Base-by-base conservation (phyloP, 495 filamentous ascomycete genomes). In the Daldinia childiae region DNA sequence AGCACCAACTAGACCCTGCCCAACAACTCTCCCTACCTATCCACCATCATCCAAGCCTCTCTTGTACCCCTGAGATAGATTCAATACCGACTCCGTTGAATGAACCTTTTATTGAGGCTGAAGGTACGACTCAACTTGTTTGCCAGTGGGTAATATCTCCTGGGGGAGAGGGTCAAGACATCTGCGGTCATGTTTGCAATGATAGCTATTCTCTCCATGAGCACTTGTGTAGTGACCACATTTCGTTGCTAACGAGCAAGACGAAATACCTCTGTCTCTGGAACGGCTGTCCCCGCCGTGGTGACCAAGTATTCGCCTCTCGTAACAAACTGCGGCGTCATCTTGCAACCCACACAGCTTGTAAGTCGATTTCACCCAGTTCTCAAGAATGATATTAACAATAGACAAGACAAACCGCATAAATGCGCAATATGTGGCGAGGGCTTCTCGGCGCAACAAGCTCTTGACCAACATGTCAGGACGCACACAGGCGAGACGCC, bases 401-500 rank as follows among this genome's bases (percentile, higher is more conserved):
- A 54, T 60, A 15, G 8, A 1, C 6, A 29, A 90, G 88, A 85
- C 70, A 90, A 90, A 76, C 85, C 85, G 9, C 83, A 82, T 62
- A 80, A 79, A 54, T 90, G 88, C 68, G 58, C 80, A 15, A 77
- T 78, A 38, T 90, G 88, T 63, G 76, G 83, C 36, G 80, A 86
- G 68, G 80, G 81, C 15, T 90, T 90, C 66, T 88, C 87, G 0
- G 85, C 87, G 2, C 82, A 85, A 36, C 87, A 90, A 68, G 82
- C 88, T 6, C 82, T 90, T 29, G 85, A 85, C 14, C 87, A 90
- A 70, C 89, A 91, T 72, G 81, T 85, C 62, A 80, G 83, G 19
- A 88, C 85, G 1, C 89, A 91, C 72, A 88, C 86, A 7, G 85
- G 87, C n/a, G 83, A 88, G 59, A 89, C 88, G 62, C 89, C 88